Base-by-base conservation (phyloP, 768 basidiomycete genomes). In the Suillus subluteus region DNA sequence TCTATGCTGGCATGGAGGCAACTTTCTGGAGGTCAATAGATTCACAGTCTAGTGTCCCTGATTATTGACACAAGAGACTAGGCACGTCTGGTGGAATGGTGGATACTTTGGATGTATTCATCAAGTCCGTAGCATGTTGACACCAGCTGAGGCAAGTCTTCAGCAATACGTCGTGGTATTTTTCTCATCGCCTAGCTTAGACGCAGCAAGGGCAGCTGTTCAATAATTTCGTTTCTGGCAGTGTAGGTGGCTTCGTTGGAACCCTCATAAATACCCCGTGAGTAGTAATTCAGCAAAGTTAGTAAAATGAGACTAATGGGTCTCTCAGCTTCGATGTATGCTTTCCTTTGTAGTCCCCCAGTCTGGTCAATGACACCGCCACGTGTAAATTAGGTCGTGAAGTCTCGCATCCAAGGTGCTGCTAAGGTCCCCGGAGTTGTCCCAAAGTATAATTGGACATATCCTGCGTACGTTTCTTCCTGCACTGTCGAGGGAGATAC, bases 81-180 rank as follows among this genome's bases (percentile, higher is more conserved):
- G 91, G 73, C 94, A 96, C 72, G 71, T 94, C 38, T 91, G 88
- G 85, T 96, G 92, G 94, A 94, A 98, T 73, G 97, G 95, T 41
- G 97, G 97, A 12, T 99, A 96, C 83, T 99, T 99, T 68, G 93
- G 92, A 30, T 87, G 88, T 65, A 99, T 99, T 74, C 91, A 90
- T 83, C 91, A 94, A 79, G 90, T 98, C 58, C 87, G 89, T 66
- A 73, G 83, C 2, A 68, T 95, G 70, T 80, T 99, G 40, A 96
- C 97, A 40, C 95, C 94, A 74, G 86, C 97, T 13, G 86, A 94
- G 80, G 96, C 94, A 71, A 65, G 83, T 15, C 13, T 65, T 58
- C 62, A 18, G 50, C n/a, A 55, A n/a, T 6, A 50, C 23, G 37
- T 35, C 7, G 38, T 62, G 32, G 13, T 43, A 43, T 43, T 40